Percentiles rank a stretch among this genome's conserved stretches.
phyloP scores from a whole-genome alignment of 768 basidiomycete species.

The Phanerochaete sordida region DNA sequence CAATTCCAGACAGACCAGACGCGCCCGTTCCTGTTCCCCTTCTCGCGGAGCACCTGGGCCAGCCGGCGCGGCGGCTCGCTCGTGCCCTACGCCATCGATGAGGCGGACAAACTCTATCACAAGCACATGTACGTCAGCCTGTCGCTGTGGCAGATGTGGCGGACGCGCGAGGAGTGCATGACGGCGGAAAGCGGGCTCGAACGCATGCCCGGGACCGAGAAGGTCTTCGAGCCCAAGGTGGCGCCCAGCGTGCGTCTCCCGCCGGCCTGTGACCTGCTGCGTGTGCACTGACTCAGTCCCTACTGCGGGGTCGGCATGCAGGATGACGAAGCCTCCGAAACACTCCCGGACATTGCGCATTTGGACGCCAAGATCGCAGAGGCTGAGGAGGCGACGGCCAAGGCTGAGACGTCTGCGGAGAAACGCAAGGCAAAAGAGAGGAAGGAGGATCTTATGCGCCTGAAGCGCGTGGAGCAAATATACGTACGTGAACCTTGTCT shows the following conservation, averaged over 20 bases:
- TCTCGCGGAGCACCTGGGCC: constrained; percentile 58
- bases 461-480: constrained; percentile 88
- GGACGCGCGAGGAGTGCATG: constrained; percentile 93
- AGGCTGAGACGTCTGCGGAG: constrained; percentile 48
- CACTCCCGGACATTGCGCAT: constrained; percentile 67
- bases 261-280: constrained; percentile 27
- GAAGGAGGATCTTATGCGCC: constrained; percentile 78
- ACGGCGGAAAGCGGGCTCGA: constrained; percentile 90
- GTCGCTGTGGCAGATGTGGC: constrained; percentile 91
- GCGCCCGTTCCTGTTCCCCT: constrained; percentile 93
- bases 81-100: constrained; percentile 95
- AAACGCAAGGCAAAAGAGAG: constrained; percentile 62
- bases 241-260: constrained; percentile 27
- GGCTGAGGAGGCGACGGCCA: constrained; percentile 46
- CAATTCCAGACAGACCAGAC: constrained; percentile 97
- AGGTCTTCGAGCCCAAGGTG: constrained; percentile 43
- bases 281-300: not conserved
- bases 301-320: not conserved
- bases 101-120: constrained; percentile 88
- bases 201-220: constrained; percentile 66
- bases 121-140: constrained; percentile 89
- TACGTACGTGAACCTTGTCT: constrained; percentile 51
- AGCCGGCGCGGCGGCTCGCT: constrained; percentile 53
- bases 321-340: constrained; percentile 62
- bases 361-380: constrained; percentile 75